phyloP scores from a whole-genome alignment of 768 basidiomycete genomes.

The Auricularia auricula-judae region DNA sequence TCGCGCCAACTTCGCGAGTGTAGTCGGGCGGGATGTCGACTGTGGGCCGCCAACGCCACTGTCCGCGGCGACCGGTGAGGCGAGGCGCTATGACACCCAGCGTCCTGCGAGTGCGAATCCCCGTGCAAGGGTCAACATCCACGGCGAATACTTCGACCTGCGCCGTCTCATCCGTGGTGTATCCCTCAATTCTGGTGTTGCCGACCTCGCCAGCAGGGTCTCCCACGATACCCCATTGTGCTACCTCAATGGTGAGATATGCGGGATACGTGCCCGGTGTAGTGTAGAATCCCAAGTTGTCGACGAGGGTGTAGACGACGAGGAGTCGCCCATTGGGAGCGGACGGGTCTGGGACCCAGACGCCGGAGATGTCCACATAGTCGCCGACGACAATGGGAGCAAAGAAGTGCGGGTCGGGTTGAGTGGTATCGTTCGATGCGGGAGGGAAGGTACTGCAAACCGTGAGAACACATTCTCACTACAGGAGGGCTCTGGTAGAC shows the following conservation, averaged over 20 bases:
- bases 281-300: neutral
- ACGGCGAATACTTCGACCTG: neutral
- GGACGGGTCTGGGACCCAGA: neutral
- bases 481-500: neutral
- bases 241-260: neutral
- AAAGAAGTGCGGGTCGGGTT: neutral
- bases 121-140: neutral
- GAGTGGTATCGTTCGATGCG: neutral
- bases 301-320: neutral
- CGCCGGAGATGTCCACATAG: neutral
- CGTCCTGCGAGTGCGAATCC: neutral
- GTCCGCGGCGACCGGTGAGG: neutral
- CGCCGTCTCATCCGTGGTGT: neutral
- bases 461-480: neutral
- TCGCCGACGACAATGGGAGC: neutral
- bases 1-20: neutral
- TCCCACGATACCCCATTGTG: neutral
- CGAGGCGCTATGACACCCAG: neutral
- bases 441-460: neutral
- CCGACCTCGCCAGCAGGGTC: neutral
- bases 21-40: neutral
- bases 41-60: neutral
- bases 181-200: neutral
- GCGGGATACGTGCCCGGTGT: neutral
- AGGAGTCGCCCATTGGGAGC: neutral